Conservation (phyloP, 2,329 filamentous ascomycete species). For the Huntiella decipiens region DNA sequence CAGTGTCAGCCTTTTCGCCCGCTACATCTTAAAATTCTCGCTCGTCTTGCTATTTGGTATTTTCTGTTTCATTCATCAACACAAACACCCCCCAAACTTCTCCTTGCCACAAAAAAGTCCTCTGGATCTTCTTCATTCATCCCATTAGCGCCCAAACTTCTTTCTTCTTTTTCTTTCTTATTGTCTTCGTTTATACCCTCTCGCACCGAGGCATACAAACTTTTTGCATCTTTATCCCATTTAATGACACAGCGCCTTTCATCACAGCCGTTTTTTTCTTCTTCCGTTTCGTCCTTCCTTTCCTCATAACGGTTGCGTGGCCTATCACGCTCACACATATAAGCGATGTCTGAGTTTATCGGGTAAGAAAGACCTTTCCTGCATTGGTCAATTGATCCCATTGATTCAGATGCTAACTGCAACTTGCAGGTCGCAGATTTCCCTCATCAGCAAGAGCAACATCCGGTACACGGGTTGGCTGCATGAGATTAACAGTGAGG, state of each 20-base stretch:
- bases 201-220: too few species aligned
- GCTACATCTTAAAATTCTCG: not conserved
- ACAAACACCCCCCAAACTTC: not conserved
- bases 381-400: constrained; percentile 14
- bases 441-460: constrained; percentile 90
- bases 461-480: constrained; percentile 96
- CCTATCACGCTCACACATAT: constrained; percentile 22
- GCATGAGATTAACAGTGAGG: constrained; percentile 95
- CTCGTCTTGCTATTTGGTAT: not conserved
- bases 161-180: constrained; percentile 1
- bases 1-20: constrained; percentile 7
- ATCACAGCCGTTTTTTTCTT: constrained; percentile 6
- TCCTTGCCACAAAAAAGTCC: not conserved
- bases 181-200: not conserved
- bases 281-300: constrained; percentile 12
- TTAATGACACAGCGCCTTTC: constrained; percentile 2
- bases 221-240: constrained; percentile 3
- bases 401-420: constrained; percentile 17
- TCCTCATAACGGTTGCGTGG: constrained; percentile 20
- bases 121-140: not conserved
- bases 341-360: constrained; percentile 40
- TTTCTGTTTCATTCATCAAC: constrained; percentile 2
- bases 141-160: not conserved
- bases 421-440: constrained; percentile 62
- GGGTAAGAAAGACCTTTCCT: constrained; percentile 25